phyloP scores from a whole-genome alignment of 164 flowering plant genomes.

The Sedum album region DNA sequence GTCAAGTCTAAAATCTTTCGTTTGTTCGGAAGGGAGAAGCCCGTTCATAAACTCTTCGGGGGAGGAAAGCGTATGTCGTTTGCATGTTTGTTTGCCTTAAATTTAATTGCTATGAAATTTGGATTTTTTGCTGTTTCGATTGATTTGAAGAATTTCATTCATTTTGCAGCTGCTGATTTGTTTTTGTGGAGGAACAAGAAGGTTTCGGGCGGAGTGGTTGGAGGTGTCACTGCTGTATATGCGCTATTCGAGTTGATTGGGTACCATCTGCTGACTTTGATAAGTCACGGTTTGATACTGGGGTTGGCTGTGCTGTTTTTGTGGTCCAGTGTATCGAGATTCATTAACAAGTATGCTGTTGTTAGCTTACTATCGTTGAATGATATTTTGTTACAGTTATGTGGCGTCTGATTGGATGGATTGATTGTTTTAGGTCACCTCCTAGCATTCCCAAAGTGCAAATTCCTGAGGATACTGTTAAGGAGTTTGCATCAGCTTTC shows the following conservation, averaged over 20 bases:
- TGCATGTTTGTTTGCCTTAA: neutral
- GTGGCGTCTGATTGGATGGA: neutral
- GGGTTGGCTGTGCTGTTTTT: slow-evolving; percentile 8
- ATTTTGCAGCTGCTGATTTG: neutral
- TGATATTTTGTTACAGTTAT: neutral
- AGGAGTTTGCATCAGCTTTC: neutral
- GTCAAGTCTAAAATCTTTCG: slow-evolving; percentile 33
- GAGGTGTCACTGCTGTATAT: slow-evolving; percentile 12
- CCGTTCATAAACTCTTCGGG: slow-evolving; percentile 69
- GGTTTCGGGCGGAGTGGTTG: slow-evolving; percentile 11
- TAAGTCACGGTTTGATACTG: slow-evolving; percentile 8
- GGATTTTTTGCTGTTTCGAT: neutral
- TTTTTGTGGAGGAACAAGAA: slow-evolving; percentile 15
- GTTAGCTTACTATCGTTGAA: neutral
- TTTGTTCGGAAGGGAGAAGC: slow-evolving; percentile 64
- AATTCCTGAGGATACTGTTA: neutral
- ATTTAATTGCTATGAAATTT: neutral
- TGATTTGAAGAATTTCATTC: no score
- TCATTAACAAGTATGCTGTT: slow-evolving; percentile 44
- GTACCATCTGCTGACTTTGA: slow-evolving; percentile 11
- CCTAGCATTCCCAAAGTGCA: neutral
- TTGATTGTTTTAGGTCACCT: neutral
- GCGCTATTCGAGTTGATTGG: slow-evolving; percentile 9
- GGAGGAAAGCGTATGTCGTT: slow-evolving; percentile 64
- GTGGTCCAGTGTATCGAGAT: slow-evolving; percentile 9